Base-by-base conservation (phyloP, 2,329 filamentous ascomycete species). In the Ascocoryne sarcoides region DNA sequence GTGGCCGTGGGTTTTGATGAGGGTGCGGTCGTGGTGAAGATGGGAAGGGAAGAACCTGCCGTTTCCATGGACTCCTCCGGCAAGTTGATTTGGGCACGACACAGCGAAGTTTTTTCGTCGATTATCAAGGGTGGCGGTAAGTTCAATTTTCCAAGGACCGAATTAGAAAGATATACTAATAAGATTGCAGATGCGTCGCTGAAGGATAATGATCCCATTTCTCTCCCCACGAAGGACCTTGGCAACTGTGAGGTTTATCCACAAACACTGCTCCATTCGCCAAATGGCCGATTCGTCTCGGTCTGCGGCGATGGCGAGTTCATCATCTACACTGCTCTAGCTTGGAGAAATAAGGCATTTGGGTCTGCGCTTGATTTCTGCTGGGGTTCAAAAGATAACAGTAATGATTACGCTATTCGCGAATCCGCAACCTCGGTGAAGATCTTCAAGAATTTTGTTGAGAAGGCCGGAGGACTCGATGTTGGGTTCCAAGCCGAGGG, bases 231-330 rank as follows among this genome's bases (percentile, higher is more conserved):
- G 37, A 98, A 98, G 67, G 92, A 98, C 49, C 77, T 98, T 33
- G 92, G 92, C 26, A 92, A 84, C 26, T 96, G 90, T 60, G 92
- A 98, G 66, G 82, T 98, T 32, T 98, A 95, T 63, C 92, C 92
- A 1, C 89, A 95, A 60, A 94, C 88, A 0, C 74, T 98, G 37
- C 76, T 87, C 26, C 92, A 98, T 67, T 95, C 89, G n/a, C 86
- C 92, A 26, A 98, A 98, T 54, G 88, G 88, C 37, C 79, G 88
- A 45, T 89, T 89, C 51, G 84, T 89, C 14, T 84, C 84, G 14
- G 82, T 89, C 2, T 96, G 90, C 51, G 92, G 92, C 51, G 92
- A 98, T 60, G 92, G 92, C 47, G 92, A 98, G 65, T 98, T 95
- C 67, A 96, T 96, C 62, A 95, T 96, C 57, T 96, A 96, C 68